These are phyloP conservation scores for Fusarium succisae DNA, from an alignment of 2,329 filamentous ascomycete genomes.

Conservation along the genomic window DNA sequence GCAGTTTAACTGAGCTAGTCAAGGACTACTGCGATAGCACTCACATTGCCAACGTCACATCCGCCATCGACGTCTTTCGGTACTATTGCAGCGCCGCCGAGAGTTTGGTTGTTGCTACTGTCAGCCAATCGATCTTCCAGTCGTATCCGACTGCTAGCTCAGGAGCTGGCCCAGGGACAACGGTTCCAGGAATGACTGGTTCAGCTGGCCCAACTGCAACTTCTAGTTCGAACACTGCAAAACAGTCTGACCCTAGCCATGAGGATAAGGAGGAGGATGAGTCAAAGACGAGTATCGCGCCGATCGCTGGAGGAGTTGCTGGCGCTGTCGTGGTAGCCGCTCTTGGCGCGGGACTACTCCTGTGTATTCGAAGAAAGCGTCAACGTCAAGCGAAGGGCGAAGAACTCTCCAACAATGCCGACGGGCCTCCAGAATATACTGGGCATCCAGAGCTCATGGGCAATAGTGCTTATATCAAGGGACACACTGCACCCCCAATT, in stretches of 20 bases:
- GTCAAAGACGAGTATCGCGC: conserved; percentile 38
- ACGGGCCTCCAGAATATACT: conserved; percentile 32
- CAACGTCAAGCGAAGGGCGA: conserved; percentile 39
- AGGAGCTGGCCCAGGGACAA: conserved; percentile 11
- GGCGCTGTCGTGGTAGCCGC: conserved; percentile 40
- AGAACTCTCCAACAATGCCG: conserved; percentile 24
- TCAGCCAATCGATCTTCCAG: conserved; percentile 50
- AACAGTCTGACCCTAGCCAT: not conserved
- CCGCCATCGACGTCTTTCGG: conserved; percentile 56
- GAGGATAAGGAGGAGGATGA: conserved; percentile 8
- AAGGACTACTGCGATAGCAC: conserved; percentile 56
- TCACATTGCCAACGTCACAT: conserved; percentile 55
- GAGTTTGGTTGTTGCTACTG: conserved; percentile 52
- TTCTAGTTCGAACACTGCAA: not conserved
- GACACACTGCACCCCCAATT: conserved; percentile 5
- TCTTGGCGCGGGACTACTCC: conserved; percentile 44
- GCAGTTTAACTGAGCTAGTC: conserved; percentile 55
- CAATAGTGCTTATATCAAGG: conserved; percentile 20
- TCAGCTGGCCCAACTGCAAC: conserved; percentile 23
- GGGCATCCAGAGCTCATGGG: conserved; percentile 49
- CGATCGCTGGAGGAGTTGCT: conserved; percentile 49
- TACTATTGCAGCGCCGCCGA: conserved; percentile 62
- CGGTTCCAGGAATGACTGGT: conserved; percentile 12
- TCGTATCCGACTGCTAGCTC: conserved; percentile 30
- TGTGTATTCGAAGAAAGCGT: conserved; percentile 51